Evolutionary conservation across 73 alveolate species (phyloP).

Genomic region (Paraurostyla sp.): DNA sequence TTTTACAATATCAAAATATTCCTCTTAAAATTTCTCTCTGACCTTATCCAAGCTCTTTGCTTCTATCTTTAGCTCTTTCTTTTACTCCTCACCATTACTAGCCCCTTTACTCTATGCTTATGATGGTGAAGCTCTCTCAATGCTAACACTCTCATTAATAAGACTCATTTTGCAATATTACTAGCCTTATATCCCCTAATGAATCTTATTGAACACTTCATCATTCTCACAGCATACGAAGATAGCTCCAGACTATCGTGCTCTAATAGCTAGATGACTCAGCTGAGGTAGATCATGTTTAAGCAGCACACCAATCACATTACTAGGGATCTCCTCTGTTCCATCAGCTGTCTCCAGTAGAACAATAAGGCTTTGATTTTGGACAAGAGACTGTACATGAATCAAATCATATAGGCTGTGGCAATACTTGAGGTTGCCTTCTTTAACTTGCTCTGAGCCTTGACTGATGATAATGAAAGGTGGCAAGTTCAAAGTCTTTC

Average conservation of each 20-base stretch:
- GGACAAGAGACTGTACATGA: slow-evolving; percentile 23
- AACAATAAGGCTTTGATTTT: slow-evolving; percentile 56
- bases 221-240: slow-evolving; percentile 90
- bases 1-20: neutral
- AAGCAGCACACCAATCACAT: slow-evolving; percentile 81
- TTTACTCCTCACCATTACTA: slow-evolving; percentile 54
- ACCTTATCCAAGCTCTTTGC: neutral
- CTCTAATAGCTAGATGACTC: slow-evolving; percentile 93
- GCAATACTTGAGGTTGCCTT: slow-evolving; percentile 31
- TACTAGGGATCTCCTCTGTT: slow-evolving; percentile 91
- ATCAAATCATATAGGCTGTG: slow-evolving; percentile 31
- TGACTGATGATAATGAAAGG: slow-evolving; percentile 74
- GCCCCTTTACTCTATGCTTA: slow-evolving; percentile 68
- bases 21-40: slow-evolving; percentile 34
- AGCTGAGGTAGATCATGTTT: slow-evolving; percentile 91
- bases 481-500: slow-evolving; percentile 81
- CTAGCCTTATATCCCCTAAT: slow-evolving; percentile 28
- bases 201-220: slow-evolving; percentile 63
- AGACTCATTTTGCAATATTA: slow-evolving; percentile 1
- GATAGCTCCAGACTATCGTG: slow-evolving; percentile 89
- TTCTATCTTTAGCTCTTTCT: slow-evolving; percentile 49
- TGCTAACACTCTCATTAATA: neutral
- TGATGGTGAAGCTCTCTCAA: slow-evolving; percentile 10
- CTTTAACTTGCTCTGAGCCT: slow-evolving; percentile 49
- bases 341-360: slow-evolving; percentile 92